Evolutionary conservation across 495 filamentous ascomycete genomes (phyloP).

Genomic region (Podospora sp.): DNA sequence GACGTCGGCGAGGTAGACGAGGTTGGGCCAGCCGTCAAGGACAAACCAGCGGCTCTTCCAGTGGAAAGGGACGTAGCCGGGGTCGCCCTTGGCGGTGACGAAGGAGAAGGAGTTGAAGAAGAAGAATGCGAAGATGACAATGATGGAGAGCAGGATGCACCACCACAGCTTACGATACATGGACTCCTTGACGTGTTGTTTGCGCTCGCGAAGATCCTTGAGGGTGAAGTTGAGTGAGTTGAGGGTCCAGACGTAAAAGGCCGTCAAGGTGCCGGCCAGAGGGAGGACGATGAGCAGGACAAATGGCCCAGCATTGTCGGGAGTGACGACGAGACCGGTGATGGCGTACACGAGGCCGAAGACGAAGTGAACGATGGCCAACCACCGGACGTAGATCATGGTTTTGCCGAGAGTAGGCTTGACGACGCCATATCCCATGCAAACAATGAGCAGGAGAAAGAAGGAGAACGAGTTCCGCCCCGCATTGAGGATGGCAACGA

Average conservation of each 20-base stretch:
- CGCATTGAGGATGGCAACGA: slow-evolving; percentile 90
- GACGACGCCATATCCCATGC: slow-evolving; percentile 99
- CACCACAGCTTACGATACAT: slow-evolving; percentile 99
- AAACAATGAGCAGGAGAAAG: slow-evolving; percentile 97
- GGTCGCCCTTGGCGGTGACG: slow-evolving; percentile 69
- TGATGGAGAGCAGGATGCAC: slow-evolving; percentile 88
- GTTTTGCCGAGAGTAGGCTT: slow-evolving; percentile 90
- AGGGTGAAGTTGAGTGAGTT: slow-evolving; percentile 93
- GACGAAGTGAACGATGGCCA: slow-evolving; percentile 89
- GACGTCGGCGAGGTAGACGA: slow-evolving; percentile 93
- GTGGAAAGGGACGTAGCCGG: slow-evolving; percentile 89
- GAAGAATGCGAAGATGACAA: slow-evolving; percentile 97
- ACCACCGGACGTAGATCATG: slow-evolving; percentile 91
- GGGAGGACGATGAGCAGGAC: slow-evolving; percentile 96
- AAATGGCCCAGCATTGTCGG: slow-evolving; percentile 73
- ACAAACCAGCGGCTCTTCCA: slow-evolving; percentile 98
- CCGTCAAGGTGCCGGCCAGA: slow-evolving; percentile 87
- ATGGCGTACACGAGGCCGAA: slow-evolving; percentile 94
- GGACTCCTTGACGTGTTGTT: slow-evolving; percentile 86
- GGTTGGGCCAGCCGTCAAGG: slow-evolving; percentile 94
- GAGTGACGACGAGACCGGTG: slow-evolving; percentile 84
- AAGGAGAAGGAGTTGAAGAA: slow-evolving; percentile 93
- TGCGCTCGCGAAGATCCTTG: slow-evolving; percentile 91
- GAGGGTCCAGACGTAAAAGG: slow-evolving; percentile 98
- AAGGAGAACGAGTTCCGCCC: slow-evolving; percentile 97